A percentile compares a stretch with the other conserved stretches of the same genome.
These are phyloP conservation scores for Amoebophrya sp. DNA, from an alignment of 169 alveolate genomes.

Conservation along the genomic window DNA sequence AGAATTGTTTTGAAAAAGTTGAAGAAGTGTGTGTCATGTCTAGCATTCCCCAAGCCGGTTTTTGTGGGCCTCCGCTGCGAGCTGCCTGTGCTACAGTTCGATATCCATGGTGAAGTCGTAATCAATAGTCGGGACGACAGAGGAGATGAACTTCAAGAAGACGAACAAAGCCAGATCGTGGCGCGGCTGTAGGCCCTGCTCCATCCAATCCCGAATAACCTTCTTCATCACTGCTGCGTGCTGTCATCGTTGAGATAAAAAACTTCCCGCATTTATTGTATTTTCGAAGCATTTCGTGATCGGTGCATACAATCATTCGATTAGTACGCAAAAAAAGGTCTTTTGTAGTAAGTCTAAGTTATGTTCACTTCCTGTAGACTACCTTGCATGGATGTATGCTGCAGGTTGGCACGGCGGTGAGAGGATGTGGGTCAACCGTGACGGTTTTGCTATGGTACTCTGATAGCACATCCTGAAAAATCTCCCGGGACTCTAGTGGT, in stretches of 20 bases:
- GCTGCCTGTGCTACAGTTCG: conserved; percentile 47
- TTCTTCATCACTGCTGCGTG: conserved; percentile 58
- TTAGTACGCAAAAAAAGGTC: too few species aligned
- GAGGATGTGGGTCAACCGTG: conserved; percentile 86
- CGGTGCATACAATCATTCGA: too few species aligned
- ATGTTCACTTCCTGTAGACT: too few species aligned
- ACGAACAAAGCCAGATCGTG: conserved; percentile 67
- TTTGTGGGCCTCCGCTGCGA: too few species aligned
- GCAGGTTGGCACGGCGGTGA: conserved; percentile 61
- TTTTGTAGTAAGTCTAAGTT: too few species aligned
- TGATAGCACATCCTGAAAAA: conserved; percentile 84
- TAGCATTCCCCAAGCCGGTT: too few species aligned
- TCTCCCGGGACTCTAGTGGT: conserved; percentile 58
- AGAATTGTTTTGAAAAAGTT: too few species aligned
- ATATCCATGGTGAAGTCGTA: conserved; percentile 78
- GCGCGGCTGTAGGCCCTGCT: conserved; percentile 52
- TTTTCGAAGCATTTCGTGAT: too few species aligned
- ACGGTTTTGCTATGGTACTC: conserved; percentile 85
- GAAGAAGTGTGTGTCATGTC: too few species aligned
- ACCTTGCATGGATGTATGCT: conserved; percentile 89
- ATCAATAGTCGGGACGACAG: conserved; percentile 80
- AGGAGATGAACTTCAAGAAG: conserved; percentile 70
- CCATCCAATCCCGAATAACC: conserved; percentile 56
- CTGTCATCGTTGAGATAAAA: too few species aligned
- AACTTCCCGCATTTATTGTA: too few species aligned